phyloP scores from a whole-genome alignment of 164 flowering plant species.

The Taxillus chinensis region DNA sequence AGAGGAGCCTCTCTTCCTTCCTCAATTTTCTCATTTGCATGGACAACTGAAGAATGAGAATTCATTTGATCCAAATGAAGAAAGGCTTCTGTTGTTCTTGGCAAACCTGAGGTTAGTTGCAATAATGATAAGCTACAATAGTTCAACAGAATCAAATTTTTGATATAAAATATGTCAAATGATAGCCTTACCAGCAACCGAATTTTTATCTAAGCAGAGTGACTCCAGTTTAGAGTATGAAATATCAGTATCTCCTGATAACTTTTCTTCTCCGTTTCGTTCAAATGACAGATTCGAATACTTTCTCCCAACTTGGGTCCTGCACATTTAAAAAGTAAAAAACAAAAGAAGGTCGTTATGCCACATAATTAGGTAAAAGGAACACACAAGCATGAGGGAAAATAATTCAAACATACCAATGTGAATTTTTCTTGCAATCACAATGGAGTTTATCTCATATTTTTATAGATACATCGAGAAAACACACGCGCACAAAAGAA shows the following conservation, averaged over 20 bases:
- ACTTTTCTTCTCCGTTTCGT: slow-evolving; percentile 16
- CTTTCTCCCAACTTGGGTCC: slow-evolving; percentile 12
- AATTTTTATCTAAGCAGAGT: slow-evolving; percentile 12
- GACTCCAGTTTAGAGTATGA: slow-evolving; percentile 15
- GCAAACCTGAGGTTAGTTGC: slow-evolving; percentile 16
- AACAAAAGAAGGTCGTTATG: too few relatives aligned
- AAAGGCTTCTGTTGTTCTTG: slow-evolving; percentile 5
- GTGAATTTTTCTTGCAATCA: too few relatives aligned
- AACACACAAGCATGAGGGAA: too few relatives aligned
- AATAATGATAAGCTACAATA: neutral
- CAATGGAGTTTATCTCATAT: too few relatives aligned
- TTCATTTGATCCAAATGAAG: neutral
- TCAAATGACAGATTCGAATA: slow-evolving; percentile 12
- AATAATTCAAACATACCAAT: too few relatives aligned
- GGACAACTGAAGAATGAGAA: slow-evolving; percentile 10
- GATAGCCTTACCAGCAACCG: slow-evolving; percentile 14
- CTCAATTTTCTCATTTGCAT: slow-evolving; percentile 9
- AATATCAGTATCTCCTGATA: slow-evolving; percentile 5
- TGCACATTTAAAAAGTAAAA: slow-evolving; percentile 1
- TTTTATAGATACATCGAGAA: too few relatives aligned
- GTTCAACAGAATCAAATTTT: neutral
- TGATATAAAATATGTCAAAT: neutral
- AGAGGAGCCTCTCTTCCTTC: slow-evolving; percentile 9
- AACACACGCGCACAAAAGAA: too few relatives aligned
- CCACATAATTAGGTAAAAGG: too few relatives aligned